Percentiles rank a stretch among this genome's conserved stretches.
Conservation (phyloP, 1,284 basidiomycete genomes). For the Blastosporella zonata region DNA sequence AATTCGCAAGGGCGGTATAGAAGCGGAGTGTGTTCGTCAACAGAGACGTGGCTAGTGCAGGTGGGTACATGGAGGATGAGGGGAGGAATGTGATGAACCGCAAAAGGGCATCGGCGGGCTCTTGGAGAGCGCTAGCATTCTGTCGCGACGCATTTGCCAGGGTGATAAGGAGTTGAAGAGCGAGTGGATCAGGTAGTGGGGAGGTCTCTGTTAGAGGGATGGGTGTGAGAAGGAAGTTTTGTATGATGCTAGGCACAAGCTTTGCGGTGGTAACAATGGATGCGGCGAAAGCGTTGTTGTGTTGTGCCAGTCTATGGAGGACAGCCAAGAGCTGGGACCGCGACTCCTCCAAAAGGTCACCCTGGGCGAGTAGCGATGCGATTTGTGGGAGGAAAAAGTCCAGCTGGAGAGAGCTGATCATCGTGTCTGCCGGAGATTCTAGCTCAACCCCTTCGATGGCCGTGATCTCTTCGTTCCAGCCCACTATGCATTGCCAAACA, state of each 20-base stretch:
- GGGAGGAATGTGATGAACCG: slow-evolving; percentile 72
- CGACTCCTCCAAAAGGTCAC: slow-evolving; percentile 45
- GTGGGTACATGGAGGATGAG: slow-evolving; percentile 44
- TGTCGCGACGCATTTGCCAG: slow-evolving; percentile 64
- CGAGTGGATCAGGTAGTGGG: slow-evolving; percentile 45
- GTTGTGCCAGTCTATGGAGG: slow-evolving; percentile 57
- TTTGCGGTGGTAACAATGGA: slow-evolving; percentile 51
- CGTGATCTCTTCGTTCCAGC: slow-evolving; percentile 46
- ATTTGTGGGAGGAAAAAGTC: slow-evolving; percentile 55
- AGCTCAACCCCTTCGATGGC: slow-evolving; percentile 53
- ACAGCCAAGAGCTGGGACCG: slow-evolving; percentile 61
- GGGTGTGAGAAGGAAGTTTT: slow-evolving; percentile 54
- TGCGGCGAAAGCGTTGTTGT: slow-evolving; percentile 54
- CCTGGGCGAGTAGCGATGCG: slow-evolving; percentile 32
- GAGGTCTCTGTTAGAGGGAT: slow-evolving; percentile 35
- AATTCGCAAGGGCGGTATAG: slow-evolving; percentile 67
- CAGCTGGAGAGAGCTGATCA: slow-evolving; percentile 49
- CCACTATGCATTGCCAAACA: slow-evolving; percentile 67
- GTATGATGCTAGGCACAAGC: slow-evolving; percentile 53
- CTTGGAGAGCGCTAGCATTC: slow-evolving; percentile 60
- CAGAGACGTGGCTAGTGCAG: slow-evolving; percentile 45
- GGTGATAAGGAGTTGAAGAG: slow-evolving; percentile 58
- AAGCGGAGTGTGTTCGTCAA: slow-evolving; percentile 61
- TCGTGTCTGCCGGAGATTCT: slow-evolving; percentile 26
- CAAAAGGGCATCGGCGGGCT: slow-evolving; percentile 64